These are phyloP conservation scores for Phytophthora agathidicida DNA, from an alignment of 352 stramenopile species.

Conservation along the genomic window DNA sequence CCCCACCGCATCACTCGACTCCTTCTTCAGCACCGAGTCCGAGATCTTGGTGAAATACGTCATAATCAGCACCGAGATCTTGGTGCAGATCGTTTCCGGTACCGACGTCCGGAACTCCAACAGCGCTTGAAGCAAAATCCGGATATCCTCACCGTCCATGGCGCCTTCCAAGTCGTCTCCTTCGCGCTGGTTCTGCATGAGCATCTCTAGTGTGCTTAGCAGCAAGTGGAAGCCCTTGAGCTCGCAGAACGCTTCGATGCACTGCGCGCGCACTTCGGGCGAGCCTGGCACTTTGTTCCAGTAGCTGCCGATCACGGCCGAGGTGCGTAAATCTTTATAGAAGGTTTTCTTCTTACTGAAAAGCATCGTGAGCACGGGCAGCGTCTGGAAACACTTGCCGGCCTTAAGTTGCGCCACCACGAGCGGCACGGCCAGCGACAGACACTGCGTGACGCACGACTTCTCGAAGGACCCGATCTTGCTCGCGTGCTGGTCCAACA, in stretches of 20 bases:
- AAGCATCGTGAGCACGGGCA: slow-evolving; percentile 81
- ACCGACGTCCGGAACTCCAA: slow-evolving; percentile 77
- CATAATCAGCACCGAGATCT: slow-evolving; percentile 82
- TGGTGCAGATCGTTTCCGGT: slow-evolving; percentile 61
- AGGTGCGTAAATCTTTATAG: slow-evolving; percentile 89
- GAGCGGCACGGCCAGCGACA: slow-evolving; percentile 69
- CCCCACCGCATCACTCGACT: slow-evolving; percentile 82
- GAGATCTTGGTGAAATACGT: slow-evolving; percentile 83
- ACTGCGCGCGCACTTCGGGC: slow-evolving; percentile 84
- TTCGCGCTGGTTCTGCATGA: slow-evolving; percentile 58
- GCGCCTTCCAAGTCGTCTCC: slow-evolving; percentile 52
- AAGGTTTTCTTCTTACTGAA: slow-evolving; percentile 92
- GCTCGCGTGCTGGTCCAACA: slow-evolving; percentile 89
- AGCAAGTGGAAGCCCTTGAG: slow-evolving; percentile 80
- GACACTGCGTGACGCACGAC: slow-evolving; percentile 81
- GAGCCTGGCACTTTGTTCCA: slow-evolving; percentile 89
- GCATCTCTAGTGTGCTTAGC: slow-evolving; percentile 71
- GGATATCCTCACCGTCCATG: slow-evolving; percentile 83
- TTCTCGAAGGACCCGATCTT: slow-evolving; percentile 90
- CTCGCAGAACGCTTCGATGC: slow-evolving; percentile 84
- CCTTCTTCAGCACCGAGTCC: slow-evolving; percentile 84
- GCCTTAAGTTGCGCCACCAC: slow-evolving; percentile 78
- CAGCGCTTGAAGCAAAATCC: slow-evolving; percentile 80
- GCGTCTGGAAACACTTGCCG: slow-evolving; percentile 62
- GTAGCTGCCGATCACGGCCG: slow-evolving; percentile 89